Base-by-base conservation (phyloP, 441 rosid genomes). In the California macrophylla region DNA sequence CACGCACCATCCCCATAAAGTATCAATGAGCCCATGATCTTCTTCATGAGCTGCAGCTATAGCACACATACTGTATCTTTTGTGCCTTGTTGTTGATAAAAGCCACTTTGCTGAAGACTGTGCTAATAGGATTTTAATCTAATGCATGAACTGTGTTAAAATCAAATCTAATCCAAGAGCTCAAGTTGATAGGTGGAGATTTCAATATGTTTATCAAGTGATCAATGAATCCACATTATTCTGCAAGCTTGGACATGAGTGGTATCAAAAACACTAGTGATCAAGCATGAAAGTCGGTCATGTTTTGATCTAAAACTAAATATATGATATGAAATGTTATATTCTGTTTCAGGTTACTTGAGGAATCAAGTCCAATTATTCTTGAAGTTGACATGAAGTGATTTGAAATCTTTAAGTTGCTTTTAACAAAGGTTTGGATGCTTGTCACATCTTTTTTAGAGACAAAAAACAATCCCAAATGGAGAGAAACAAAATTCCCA, bases 291-390 rank as follows among this genome's bases (percentile, higher is more conserved):
- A 56, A 21, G 24, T 28, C 62, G 62, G 24, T 52, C 60, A 6
- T 52, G 60, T n/a, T 16, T 50, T 50, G 60, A 4, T 23, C 25
- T 54, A 9, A 50, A 16, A 50, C 58, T 50, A 18, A 16, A 20
- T 54, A 54, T 65, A 3, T 54, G 58, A 10, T 28, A 34, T 34
- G 6, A 45, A 45, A 0, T 45, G 52, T 15, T 64, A 60, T 78
- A 72, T 76, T 78, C 61, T 71, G 42, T 50, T 45, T 45, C 2
- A 50, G 58, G 21, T 50, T 23, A 50, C 18, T 64, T 25, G 79
- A 79, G 80, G 91, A 85, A 83, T 84, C 83, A 68, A 80, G 82
- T 78, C 83, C 82, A 82, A 62, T 69, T 74, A 74, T 80, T 66
- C 72, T 73, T 61, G 67, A 76, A 71, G 64, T 69, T 61, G 24